Evolutionary conservation across 257 asterid genomes (phyloP), one percentile per base, ranked within the genome.

Genomic region (Gentiana dahurica): DNA sequence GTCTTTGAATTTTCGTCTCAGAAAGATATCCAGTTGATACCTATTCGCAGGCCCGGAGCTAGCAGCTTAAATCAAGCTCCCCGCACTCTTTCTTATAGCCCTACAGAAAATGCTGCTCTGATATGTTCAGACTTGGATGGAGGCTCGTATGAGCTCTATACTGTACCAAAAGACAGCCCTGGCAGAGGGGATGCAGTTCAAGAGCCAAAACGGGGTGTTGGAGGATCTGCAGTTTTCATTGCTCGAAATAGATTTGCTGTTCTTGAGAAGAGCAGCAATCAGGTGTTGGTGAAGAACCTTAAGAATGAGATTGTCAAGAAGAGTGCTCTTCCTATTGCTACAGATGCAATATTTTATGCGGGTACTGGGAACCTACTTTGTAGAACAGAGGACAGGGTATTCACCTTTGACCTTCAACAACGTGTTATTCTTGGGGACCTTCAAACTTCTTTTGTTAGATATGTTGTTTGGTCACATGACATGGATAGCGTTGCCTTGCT

Each of bases 181-280:
- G 79, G 79, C 58, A 80, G 82, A 70, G 82, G 92, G 1, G 94
- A 80, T 41, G 61, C 80, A 7, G 78, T 72, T 39, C 94, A 86
- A 61, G 94, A 87, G 46, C 81, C 94, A 37, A 84, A 79, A 70
- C 74, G 83, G 76, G 96, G 94, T 67, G 38, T 49, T 24, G 96
- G 94, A 36, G 86, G 84, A 7, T 84, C 89, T 1, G 89, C 96
- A 1, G 89, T 87, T 63, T 87, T 87, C 66, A 73, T 87, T 37
- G 92, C 92, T 65, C 79, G 94, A 37, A 87, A 87, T 69, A 77
- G 96, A 68, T 81, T 87, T 73, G 94, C 96, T 7, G 95, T 86
- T 68, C 88, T 86, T 43, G 90, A 84, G 68, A 86, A 86, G 75
- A 79, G 81, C 78, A 77, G 70, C 71, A 85, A 84, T 66, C 81